Percentiles rank a stretch among this genome's conserved stretches.
These are phyloP conservation scores for Calonectria montana DNA, from an alignment of 2,329 filamentous ascomycete species.

Conservation along the genomic window DNA sequence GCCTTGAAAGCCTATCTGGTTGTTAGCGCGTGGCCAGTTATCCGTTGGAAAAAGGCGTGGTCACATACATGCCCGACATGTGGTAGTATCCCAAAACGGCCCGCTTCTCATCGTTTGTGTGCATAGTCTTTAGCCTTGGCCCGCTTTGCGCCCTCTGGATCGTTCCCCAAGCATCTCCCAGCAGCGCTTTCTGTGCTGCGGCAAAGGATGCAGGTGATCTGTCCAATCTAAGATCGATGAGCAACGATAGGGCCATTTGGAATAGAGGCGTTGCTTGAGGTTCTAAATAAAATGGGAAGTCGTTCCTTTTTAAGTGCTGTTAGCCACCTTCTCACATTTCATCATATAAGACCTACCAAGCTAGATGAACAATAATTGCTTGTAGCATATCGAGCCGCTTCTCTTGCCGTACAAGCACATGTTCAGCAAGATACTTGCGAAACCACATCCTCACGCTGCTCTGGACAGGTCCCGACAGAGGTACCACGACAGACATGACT, in stretches of 20 bases:
- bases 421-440: conserved; percentile 49
- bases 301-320: conserved; percentile 44
- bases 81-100: conserved; percentile 55
- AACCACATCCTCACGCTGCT: conserved; percentile 50
- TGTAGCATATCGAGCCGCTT: conserved; percentile 52
- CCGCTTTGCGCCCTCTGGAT: conserved; percentile 29
- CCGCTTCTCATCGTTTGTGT: conserved; percentile 51
- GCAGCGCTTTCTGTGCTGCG: conserved; percentile 42
- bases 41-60: not conserved
- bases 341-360: conserved; percentile 45
- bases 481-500: conserved; percentile 48
- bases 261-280: conserved; percentile 51
- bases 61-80: conserved; percentile 46
- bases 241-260: conserved; percentile 52
- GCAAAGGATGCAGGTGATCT: conserved; percentile 38
- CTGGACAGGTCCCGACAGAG: conserved; percentile 47
- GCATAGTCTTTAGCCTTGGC: conserved; percentile 30
- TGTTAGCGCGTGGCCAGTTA: not conserved
- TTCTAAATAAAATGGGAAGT: conserved; percentile 53
- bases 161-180: conserved; percentile 47
- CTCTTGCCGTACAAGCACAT: conserved; percentile 52
- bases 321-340: not conserved
- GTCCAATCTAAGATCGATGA: conserved; percentile 53
- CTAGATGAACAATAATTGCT: conserved; percentile 50
- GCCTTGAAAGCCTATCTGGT: conserved; percentile 32